Conservation (phyloP, 225 moss, liverwort and hornwort genomes). For the Pleurozium schreberi region DNA sequence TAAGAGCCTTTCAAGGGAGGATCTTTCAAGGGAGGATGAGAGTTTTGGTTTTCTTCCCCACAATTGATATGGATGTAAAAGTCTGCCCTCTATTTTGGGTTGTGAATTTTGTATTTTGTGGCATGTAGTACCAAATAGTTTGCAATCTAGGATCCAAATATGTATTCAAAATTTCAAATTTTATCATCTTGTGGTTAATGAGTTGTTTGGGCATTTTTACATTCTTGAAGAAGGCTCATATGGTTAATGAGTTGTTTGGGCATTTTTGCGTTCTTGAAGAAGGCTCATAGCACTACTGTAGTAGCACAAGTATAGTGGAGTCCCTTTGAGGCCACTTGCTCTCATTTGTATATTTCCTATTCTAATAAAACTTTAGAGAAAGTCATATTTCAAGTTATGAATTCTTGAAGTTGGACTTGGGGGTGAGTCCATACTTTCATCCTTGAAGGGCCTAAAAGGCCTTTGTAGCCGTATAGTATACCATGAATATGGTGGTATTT, state of each 20-base stretch:
- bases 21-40: neutral
- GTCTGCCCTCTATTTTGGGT: neutral
- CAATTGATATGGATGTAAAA: neutral
- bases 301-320: neutral
- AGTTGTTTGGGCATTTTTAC: neutral
- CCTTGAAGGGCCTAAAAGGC: too few species aligned
- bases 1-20: neutral
- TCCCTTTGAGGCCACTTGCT: neutral
- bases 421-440: too few species aligned
- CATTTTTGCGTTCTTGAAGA: neutral
- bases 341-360: fast-evolving
- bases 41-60: neutral
- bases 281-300: neutral
- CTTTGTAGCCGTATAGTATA: too few species aligned
- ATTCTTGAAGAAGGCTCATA: too few species aligned
- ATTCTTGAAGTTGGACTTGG: too few species aligned
- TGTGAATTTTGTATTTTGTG: neutral
- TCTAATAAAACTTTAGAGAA: neutral
- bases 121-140: too few species aligned
- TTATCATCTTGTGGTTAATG: neutral
- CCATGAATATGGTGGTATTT: too few species aligned
- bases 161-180: neutral
- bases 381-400: neutral
- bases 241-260: too few species aligned
- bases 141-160: neutral